Evolutionary conservation across 148 eudicot species (phyloP).

Genomic region (Salicornia ramosissima): DNA sequence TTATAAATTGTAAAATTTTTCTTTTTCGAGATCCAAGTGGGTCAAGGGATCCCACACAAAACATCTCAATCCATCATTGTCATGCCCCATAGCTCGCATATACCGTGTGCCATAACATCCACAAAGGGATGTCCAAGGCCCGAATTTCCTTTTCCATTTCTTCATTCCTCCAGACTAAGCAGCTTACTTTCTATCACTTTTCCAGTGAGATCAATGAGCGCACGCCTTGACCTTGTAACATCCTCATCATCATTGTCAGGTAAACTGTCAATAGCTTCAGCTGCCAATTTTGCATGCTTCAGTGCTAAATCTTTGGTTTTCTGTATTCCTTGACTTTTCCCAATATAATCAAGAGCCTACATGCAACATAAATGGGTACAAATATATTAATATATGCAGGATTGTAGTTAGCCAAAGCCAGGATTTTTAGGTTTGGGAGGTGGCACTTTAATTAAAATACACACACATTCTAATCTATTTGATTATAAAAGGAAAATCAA

Average conservation of each 20-base stretch:
- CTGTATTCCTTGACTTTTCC: conserved; percentile 75
- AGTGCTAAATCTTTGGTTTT: conserved; percentile 70
- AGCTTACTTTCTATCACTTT: conserved; percentile 54
- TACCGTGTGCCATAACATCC: no score
- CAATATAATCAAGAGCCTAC: conserved; percentile 87
- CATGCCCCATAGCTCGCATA: no score
- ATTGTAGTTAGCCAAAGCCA: neutral
- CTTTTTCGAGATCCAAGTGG: no score
- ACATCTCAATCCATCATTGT: no score
- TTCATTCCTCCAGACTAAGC: no score
- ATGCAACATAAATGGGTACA: neutral
- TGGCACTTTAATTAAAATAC: neutral
- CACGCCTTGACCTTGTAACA: conserved; percentile 73
- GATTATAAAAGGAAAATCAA: no score
- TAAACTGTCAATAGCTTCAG: conserved; percentile 66
- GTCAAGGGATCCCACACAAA: no score
- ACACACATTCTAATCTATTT: no score
- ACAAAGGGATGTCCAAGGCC: no score
- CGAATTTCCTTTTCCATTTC: no score
- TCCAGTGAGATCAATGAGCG: conserved; percentile 76
- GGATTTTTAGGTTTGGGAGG: neutral
- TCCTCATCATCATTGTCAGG: conserved; percentile 68
- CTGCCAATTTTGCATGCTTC: conserved; percentile 72
- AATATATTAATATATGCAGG: neutral
- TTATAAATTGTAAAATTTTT: no score